Base-by-base conservation (phyloP, 2,329 filamentous ascomycete genomes). In the Pseudophaeomoniella oleicola region DNA sequence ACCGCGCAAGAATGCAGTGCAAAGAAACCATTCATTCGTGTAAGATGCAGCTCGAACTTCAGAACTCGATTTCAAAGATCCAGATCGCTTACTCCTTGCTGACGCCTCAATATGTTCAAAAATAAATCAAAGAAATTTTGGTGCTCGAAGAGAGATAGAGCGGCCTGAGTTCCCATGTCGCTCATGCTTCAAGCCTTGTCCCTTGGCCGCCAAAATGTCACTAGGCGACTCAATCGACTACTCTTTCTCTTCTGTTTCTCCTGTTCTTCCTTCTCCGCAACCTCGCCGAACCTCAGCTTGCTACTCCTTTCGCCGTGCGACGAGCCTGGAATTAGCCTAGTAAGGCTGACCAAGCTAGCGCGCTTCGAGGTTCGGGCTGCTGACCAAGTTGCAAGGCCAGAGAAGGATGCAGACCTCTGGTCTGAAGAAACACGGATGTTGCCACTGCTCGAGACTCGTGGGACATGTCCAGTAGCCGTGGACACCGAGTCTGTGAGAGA, bases 401-500 rank as follows among this genome's bases (percentile, higher is more conserved):
- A 62, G 38, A 64, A 58, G 0, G 64, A 66, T 4, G 55, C 53
- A 4, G 62, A 55, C 17, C 63, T 57, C 39, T 67, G 63, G 2
- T 57, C 57, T 15, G 44, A 36, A 4, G 59, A 60, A 16, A 52
- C 54, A 32, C 57, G 56, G 27, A 52, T 50, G 39, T 60, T 56
- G 39, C 63, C 59, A 14, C 54, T 59, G 16, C 55, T 55, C 5
- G 63, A 66, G 18, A 65, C 53, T 16, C 62, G 58, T 19, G 58
- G 53, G 14, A 60, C 37, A 16, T 55, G 57, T 35, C 59, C 62
- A 16, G 61, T 62, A 49, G 55, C 59, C 6, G 60, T 66, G 1
- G 64, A 67, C 30, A 62, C 56, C 44, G 62, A 66, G 46, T 64
- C 66, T 16, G 60, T 66, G 19, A 67, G 49, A 16, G 64, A 67